A percentile compares a stretch with the other conserved stretches of the same genome.
These are phyloP conservation scores for Silene conica DNA, from an alignment of 148 eudicot genomes.

Conservation along the genomic window DNA sequence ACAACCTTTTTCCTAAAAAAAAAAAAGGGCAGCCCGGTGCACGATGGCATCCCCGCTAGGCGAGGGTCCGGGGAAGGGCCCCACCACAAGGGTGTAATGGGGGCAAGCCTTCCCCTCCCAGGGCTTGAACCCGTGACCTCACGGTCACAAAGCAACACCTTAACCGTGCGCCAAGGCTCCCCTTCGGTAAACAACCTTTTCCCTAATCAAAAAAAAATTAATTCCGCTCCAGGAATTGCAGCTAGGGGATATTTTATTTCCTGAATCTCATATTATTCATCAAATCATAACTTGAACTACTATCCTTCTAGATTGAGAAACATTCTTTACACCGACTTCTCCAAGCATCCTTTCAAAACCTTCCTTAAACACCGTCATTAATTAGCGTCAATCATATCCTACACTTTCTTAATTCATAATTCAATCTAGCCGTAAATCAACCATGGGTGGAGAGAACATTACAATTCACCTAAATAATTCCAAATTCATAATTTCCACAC, in stretches of 20 bases:
- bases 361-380: too few species aligned
- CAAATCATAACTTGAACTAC: not conserved
- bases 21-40: not conserved
- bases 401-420: not conserved
- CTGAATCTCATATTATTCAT: not conserved
- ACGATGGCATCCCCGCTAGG: too few species aligned
- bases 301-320: not conserved
- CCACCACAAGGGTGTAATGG: too few species aligned
- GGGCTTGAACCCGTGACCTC: too few species aligned
- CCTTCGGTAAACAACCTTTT: not conserved
- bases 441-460: too few species aligned
- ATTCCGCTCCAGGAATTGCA: not conserved
- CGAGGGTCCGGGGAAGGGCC: too few species aligned
- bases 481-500: conserved; percentile 1
- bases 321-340: too few species aligned
- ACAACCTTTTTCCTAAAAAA: not conserved
- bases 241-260: not conserved
- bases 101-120: too few species aligned
- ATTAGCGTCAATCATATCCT: not conserved
- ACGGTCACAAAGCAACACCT: too few species aligned
- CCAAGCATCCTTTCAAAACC: too few species aligned
- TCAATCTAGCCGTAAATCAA: too few species aligned
- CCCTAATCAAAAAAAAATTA: not conserved
- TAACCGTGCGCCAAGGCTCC: too few species aligned
- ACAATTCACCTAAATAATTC: not conserved